Base-by-base conservation (phyloP, 768 basidiomycete genomes). In the Artomyces pyxidatus region DNA sequence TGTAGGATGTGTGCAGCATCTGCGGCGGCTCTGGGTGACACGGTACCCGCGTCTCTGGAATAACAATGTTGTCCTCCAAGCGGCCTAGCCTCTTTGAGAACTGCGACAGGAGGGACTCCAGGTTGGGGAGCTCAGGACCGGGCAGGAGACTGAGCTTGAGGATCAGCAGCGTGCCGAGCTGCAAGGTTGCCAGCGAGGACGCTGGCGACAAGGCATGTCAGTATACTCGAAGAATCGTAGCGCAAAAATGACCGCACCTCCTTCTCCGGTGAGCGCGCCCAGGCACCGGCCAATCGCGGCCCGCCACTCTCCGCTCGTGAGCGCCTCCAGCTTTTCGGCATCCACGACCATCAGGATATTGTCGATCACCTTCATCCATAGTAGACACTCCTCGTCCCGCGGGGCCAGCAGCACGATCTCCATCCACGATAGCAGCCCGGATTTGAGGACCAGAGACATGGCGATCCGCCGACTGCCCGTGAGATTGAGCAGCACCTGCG, bases 351-450 rank as follows among this genome's bases (percentile, higher is more conserved):
- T 62, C 29, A 83, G 53, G 40, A 87, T 68, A 54, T 86, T 87
- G 50, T 82, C 81, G 2, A 86, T 56, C 38, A 85, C 77, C 45
- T 75, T 79, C 25, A 77, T 65, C 83, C 85, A 89, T 4, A 75
- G 77, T 11, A 82, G 58, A 8, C 66, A 65, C 51, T 81, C 76
- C 0, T 63, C 65, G n/a, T 55, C 50, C 4, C 38, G 50, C 41
- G 60, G 23, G 9, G 47, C 53, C 47, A 65, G 64, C 8, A 88
- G 59, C 57, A 89, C 86, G 66, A 86, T 80, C 60, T 87, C 82
- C 22, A 94, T 80, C 93, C 93, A 97, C 0, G 81, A 65, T 3
- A 95, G 66, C 7, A 94, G 69, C 1, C 78, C 76, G 0, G 83
- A 81, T 56, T 83, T 83, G 43, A 88, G 70, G 10, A 91, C 67